These are phyloP conservation scores for Thermothelomyces thermophilus DNA, from an alignment of 2,329 filamentous ascomycete genomes.

Conservation along the genomic window DNA sequence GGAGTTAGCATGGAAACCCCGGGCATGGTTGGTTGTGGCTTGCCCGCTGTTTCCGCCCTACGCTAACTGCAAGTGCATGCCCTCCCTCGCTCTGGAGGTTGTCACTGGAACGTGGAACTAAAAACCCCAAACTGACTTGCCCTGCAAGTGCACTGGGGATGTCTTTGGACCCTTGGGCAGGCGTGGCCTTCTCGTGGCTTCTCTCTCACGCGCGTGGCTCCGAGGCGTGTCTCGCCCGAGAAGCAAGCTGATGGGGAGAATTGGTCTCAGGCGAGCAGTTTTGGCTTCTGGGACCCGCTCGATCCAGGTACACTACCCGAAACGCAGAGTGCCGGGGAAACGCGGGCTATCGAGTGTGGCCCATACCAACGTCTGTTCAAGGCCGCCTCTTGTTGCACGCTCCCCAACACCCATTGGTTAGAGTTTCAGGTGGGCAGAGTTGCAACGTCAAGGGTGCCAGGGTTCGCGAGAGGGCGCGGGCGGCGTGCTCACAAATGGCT, in stretches of 20 bases:
- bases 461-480: slow-evolving; percentile 1
- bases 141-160: neutral
- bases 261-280: neutral
- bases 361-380: slow-evolving; percentile 1
- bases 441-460: slow-evolving; percentile 12
- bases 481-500: slow-evolving; percentile 14
- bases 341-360: neutral
- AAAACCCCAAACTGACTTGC: too few species aligned
- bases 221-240: neutral
- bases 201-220: neutral
- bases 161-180: neutral
- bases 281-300: neutral
- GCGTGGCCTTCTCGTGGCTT: neutral
- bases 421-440: neutral
- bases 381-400: neutral
- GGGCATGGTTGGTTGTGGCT: too few species aligned
- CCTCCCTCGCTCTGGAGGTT: too few species aligned
- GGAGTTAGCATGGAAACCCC: too few species aligned
- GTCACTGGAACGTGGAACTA: too few species aligned
- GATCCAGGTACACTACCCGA: slow-evolving; percentile 8
- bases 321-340: neutral
- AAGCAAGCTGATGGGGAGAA: neutral
- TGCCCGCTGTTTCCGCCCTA: too few species aligned
- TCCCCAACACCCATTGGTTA: neutral
- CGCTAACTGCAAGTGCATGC: too few species aligned